Percentiles rank a stretch among this genome's conserved stretches.
Conservation (phyloP, 2,329 filamentous ascomycete genomes). For the Nothopassalora personata region DNA sequence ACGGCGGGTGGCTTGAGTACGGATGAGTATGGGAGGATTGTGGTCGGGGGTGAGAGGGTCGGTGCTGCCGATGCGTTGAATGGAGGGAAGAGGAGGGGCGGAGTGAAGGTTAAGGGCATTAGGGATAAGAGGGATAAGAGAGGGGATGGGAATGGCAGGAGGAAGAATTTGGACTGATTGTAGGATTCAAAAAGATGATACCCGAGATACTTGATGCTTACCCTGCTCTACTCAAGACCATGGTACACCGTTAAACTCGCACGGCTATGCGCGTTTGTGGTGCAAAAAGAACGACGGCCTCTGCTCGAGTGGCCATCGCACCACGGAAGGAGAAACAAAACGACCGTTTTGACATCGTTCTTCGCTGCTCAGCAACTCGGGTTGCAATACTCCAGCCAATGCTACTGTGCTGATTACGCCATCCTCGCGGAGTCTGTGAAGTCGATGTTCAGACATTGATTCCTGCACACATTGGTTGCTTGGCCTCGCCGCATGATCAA, state of each 20-base stretch:
- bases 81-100: slow-evolving; percentile 31
- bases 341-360: no score
- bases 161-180: slow-evolving; percentile 12
- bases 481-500: no score
- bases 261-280: no score
- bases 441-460: no score
- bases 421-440: neutral
- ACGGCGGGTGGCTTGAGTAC: slow-evolving; percentile 7
- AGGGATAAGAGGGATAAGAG: slow-evolving; percentile 35
- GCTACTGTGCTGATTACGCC: neutral
- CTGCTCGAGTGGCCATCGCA: neutral
- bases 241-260: no score
- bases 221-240: neutral
- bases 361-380: no score
- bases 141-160: slow-evolving; percentile 29
- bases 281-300: neutral
- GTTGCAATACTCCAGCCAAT: neutral
- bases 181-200: neutral
- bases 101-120: slow-evolving; percentile 31
- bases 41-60: slow-evolving; percentile 4
- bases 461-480: no score
- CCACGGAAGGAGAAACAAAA: neutral
- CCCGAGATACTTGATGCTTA: neutral
- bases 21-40: slow-evolving; percentile 21
- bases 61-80: slow-evolving; percentile 21